Evolutionary conservation across 345 rosid genomes (phyloP), one percentile per base, ranked within the genome.

Genomic region (Geranium rotundifolium): DNA sequence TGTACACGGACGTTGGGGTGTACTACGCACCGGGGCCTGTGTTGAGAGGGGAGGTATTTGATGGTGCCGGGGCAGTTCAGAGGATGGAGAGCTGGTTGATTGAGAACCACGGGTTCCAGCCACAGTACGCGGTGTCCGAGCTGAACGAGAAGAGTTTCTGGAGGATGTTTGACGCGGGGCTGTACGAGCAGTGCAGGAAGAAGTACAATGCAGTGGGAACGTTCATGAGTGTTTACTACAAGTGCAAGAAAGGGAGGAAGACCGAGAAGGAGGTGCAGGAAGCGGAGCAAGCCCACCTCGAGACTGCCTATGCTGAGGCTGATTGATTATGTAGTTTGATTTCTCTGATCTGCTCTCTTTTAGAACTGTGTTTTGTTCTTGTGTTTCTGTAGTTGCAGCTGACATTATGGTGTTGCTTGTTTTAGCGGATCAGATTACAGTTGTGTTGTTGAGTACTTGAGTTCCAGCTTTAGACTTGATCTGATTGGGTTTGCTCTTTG

Each of bases 151-250:
- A 87, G 82, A 80, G 75, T 29, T 92, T 92, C 84, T 92, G 98
- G 98, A 92, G 93, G 64, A 92, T 92, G 98, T 92, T 89, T n/a
- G 95, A 92, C 73, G 93, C 71, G 16, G 88, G 79, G 9, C 82
- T 85, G 60, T 92, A 92, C 27, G 99, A 95, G 82, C 71, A 82
- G 46, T 77, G 86, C 80, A 81, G 99, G 72, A 88, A 61, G 82
- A 95, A 80, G 81, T 95, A 95, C 8, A 80, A 79, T 67, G 97
- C 99, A 0, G 88, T 95, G 50, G 97, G 99, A 61, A 90, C 92
- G 17, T 95, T 95, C 87, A 95, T 90, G 97, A 86, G 93, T n/a
- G 91, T 95, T 50, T 95, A 95, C 74, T 95, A 90, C 88, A 95
- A 90, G 80, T 86, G 80, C 7, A 95, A 95, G 93, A 95, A 90